phyloP scores from a whole-genome alignment of 2,329 filamentous ascomycete genomes.

The Gaeumannomyces sp. region DNA sequence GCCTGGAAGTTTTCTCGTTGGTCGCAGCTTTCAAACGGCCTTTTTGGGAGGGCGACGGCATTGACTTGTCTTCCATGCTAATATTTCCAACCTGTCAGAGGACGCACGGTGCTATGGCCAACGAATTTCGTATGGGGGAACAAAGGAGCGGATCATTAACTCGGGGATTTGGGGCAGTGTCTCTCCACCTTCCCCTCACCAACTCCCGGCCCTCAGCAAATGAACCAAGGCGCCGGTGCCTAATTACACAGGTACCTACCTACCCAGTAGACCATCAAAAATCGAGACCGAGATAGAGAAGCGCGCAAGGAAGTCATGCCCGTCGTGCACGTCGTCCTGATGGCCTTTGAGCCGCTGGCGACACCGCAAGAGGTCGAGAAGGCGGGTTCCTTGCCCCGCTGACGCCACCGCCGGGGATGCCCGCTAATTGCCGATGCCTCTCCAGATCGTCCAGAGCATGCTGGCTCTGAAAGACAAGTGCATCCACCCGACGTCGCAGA shows the following conservation, averaged over 20 bases:
- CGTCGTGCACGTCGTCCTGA: slow-evolving; percentile 9
- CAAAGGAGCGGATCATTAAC: no score
- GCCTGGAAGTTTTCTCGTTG: no score
- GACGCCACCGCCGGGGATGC: no score
- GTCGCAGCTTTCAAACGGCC: no score
- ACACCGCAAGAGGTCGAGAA: slow-evolving; percentile 7
- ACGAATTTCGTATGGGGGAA: no score
- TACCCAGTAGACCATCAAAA: background rate
- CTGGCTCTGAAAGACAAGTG: slow-evolving; percentile 53
- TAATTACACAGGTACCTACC: background rate
- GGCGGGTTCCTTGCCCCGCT: background rate
- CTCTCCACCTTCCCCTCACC: background rate
- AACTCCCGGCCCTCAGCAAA: background rate
- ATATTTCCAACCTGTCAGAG: no score
- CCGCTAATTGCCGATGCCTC: no score
- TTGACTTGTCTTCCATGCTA: no score
- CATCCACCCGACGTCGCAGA: slow-evolving; percentile 51
- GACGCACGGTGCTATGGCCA: no score
- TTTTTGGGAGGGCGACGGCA: no score
- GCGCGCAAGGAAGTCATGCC: slow-evolving; percentile 2
- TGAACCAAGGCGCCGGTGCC: background rate
- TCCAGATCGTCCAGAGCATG: slow-evolving; percentile 26
- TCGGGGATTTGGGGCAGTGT: background rate
- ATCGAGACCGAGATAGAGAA: background rate
- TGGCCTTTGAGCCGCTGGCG: slow-evolving; percentile 8